Conservation (phyloP, 805 yeast genomes). For the Wickerhamia fluorescens region DNA sequence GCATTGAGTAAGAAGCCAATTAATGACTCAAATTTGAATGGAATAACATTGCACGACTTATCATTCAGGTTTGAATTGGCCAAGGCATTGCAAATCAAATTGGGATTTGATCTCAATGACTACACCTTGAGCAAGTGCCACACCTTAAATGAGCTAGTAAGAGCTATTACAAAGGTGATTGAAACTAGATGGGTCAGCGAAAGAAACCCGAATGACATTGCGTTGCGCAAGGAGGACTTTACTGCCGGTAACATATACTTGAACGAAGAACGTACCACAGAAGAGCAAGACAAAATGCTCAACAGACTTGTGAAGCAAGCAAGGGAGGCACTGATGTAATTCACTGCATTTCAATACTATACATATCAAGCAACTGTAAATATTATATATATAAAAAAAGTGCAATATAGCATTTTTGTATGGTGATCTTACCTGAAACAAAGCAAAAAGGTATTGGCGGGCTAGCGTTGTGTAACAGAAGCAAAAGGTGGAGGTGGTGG, state of each 20-base stretch:
- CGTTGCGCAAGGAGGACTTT: conserved; percentile 49
- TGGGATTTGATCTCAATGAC: conserved; percentile 52
- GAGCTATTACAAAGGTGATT: conserved; percentile 32
- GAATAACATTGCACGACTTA: conserved; percentile 33
- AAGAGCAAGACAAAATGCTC: conserved; percentile 38
- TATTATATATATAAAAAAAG: too few relatives aligned
- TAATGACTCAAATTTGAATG: conserved; percentile 7
- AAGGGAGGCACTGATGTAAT: too few relatives aligned
- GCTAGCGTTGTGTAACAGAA: conserved; percentile 2
- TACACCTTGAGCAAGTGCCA: conserved; percentile 36
- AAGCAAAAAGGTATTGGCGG: too few relatives aligned
- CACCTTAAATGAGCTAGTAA: conserved; percentile 30
- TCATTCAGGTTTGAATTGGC: conserved; percentile 40
- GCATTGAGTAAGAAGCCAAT: conserved; percentile 13
- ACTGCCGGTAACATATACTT: conserved; percentile 48
- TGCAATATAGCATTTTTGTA: too few relatives aligned
- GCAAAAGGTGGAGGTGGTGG: conserved; percentile 8
- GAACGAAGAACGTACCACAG: conserved; percentile 42
- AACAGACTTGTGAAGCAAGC: conserved; percentile 44
- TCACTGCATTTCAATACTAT: too few relatives aligned
- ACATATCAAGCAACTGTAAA: too few relatives aligned
- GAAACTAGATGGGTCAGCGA: conserved; percentile 45
- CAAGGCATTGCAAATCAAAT: conserved; percentile 41
- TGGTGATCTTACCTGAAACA: too few relatives aligned
- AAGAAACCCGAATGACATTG: conserved; percentile 70